These are phyloP conservation scores for Physaria fendleri DNA, from an alignment of 345 rosid species.

Conservation along the genomic window DNA sequence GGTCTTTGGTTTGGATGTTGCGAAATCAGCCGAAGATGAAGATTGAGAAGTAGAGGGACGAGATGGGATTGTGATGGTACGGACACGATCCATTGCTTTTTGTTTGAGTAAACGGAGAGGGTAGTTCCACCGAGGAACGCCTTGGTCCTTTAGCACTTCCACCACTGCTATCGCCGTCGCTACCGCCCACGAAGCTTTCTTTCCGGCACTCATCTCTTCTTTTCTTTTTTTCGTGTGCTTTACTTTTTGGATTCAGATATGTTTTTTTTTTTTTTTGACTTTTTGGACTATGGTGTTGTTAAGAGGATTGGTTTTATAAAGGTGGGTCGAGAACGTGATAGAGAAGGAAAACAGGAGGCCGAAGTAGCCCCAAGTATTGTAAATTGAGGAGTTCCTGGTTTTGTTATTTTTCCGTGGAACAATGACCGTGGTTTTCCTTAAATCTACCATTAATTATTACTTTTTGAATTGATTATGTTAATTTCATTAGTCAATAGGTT, in stretches of 20 bases:
- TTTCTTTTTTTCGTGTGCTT: background rate
- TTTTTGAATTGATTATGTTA: too few species aligned
- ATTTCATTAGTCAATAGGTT: background rate
- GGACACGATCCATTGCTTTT: slow-evolving; percentile 36
- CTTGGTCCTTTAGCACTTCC: slow-evolving; percentile 72
- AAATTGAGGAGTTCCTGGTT: slow-evolving; percentile 3
- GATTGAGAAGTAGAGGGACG: slow-evolving; percentile 15
- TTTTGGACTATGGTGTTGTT: background rate
- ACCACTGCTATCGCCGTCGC: slow-evolving; percentile 55
- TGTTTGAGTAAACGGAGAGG: slow-evolving; percentile 41
- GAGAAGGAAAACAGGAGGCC: slow-evolving; percentile 9
- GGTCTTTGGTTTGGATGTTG: slow-evolving; percentile 13
- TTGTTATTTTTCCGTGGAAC: background rate
- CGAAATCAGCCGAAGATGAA: slow-evolving; percentile 17
- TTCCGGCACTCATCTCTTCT: slow-evolving; percentile 16
- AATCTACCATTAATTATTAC: background rate
- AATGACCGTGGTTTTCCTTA: background rate
- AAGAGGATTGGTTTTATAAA: background rate
- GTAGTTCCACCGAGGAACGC: slow-evolving; percentile 61
- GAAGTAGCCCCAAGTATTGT: background rate
- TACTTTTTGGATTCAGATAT: background rate
- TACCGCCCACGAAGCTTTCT: slow-evolving; percentile 41
- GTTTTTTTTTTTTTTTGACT: too few species aligned
- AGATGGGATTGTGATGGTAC: slow-evolving; percentile 15
- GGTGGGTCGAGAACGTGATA: background rate